These are phyloP conservation scores for Laetiporus sulphureus DNA, from an alignment of 1,284 basidiomycete species.

Conservation along the genomic window DNA sequence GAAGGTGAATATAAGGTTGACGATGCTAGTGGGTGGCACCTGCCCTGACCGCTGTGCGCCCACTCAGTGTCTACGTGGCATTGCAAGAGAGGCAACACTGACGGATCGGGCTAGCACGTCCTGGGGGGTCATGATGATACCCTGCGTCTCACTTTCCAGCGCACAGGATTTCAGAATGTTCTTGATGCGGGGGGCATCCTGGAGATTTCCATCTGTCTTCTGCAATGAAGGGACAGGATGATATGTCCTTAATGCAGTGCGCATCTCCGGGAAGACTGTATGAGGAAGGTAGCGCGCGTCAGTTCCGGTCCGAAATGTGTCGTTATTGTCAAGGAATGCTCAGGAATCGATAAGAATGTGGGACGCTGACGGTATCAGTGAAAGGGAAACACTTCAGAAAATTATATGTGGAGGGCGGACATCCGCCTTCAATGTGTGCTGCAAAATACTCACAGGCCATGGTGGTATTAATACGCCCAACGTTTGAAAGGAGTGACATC, in stretches of 20 bases:
- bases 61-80: slow-evolving; percentile 4
- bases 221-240: slow-evolving; percentile 67
- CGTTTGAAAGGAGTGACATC: slow-evolving; percentile 82
- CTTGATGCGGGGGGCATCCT: slow-evolving; percentile 66
- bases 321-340: not conserved
- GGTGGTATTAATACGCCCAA: slow-evolving; percentile 92
- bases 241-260: slow-evolving; percentile 63
- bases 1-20: slow-evolving; percentile 56
- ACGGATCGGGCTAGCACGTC: slow-evolving; percentile 24
- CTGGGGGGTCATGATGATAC: slow-evolving; percentile 18
- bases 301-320: not conserved
- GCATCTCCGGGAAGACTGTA: slow-evolving; percentile 59
- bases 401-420: too few species aligned
- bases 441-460: slow-evolving; percentile 69
- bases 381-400: too few species aligned
- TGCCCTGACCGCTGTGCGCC: slow-evolving; percentile 36
- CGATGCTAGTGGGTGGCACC: slow-evolving; percentile 54
- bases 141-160: slow-evolving; percentile 19
- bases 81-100: slow-evolving; percentile 8
- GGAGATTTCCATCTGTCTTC: slow-evolving; percentile 56
- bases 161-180: slow-evolving; percentile 29
- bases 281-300: slow-evolving; percentile 8
- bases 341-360: not conserved
- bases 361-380: too few species aligned
- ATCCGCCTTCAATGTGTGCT: too few species aligned